Percentiles rank a stretch among this genome's conserved stretches.
phyloP scores from a whole-genome alignment of 805 yeast genomes.

The Clavispora vitiphila region DNA sequence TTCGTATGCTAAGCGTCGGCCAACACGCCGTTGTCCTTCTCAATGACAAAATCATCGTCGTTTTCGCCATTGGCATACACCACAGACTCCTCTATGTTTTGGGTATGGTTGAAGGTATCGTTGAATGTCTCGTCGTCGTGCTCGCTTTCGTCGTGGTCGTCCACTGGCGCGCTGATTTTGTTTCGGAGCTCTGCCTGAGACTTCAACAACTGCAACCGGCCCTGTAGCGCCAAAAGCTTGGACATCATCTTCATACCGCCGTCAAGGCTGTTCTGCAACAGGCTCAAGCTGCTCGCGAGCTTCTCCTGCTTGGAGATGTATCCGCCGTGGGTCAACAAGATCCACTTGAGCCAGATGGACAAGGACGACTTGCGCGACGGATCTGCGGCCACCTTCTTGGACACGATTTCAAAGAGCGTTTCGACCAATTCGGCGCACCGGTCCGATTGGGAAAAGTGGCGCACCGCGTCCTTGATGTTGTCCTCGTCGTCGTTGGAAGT shows the following conservation, averaged over 20 bases:
- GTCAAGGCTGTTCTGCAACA: conserved; percentile 52
- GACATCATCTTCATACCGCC: conserved; percentile 58
- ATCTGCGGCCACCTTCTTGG: conserved; percentile 23
- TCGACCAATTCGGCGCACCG: conserved; percentile 17
- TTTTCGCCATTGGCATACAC: conserved; percentile 39
- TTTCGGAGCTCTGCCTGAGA: conserved; percentile 69
- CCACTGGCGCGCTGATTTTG: conserved; percentile 10
- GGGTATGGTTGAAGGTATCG: conserved; percentile 18
- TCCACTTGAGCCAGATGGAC: conserved; percentile 76
- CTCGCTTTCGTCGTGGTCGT: conserved; percentile 10
- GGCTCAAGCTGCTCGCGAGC: conserved; percentile 50
- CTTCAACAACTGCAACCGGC: conserved; percentile 71
- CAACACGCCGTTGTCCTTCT: background rate
- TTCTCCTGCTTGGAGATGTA: conserved; percentile 49
- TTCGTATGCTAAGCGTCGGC: conserved; percentile 1
- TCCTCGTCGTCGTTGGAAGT: conserved; percentile 24
- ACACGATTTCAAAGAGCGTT: conserved; percentile 24
- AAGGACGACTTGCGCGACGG: conserved; percentile 24
- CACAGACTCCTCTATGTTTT: conserved; percentile 25
- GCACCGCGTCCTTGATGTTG: conserved; percentile 26
- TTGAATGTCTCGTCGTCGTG: conserved; percentile 15
- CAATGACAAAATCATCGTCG: conserved; percentile 19
- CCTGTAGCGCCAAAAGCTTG: conserved; percentile 73
- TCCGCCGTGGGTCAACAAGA: conserved; percentile 66
- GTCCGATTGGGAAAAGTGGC: conserved; percentile 34